Percentiles rank a stretch among this genome's conserved stretches.
These are phyloP conservation scores for Pelargonium fulgidum DNA, from an alignment of 441 rosid genomes.

Conservation along the genomic window DNA sequence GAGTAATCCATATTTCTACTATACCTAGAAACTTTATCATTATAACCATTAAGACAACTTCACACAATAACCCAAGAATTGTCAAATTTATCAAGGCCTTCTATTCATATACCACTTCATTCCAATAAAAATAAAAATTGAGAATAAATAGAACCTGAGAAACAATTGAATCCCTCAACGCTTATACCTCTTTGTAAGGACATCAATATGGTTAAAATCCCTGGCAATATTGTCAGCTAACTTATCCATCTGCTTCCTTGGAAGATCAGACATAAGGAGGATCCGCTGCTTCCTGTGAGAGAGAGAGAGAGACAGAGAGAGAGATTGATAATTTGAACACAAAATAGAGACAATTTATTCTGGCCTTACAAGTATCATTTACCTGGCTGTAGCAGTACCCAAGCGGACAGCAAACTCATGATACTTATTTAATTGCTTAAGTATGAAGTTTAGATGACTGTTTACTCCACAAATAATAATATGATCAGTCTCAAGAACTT, in stretches of 20 bases:
- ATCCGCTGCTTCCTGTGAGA: slow-evolving; percentile 73
- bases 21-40: too few relatives aligned
- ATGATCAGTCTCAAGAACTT: slow-evolving; percentile 88
- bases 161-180: slow-evolving; percentile 8
- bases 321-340: slow-evolving; percentile 1
- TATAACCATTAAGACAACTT: too few relatives aligned
- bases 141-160: neutral
- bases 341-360: slow-evolving; percentile 1
- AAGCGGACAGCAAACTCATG: slow-evolving; percentile 85
- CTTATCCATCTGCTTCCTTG: slow-evolving; percentile 91
- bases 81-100: too few relatives aligned
- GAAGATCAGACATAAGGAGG: slow-evolving; percentile 92
- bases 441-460: slow-evolving; percentile 67
- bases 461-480: slow-evolving; percentile 83
- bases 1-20: too few relatives aligned
- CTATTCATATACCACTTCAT: too few relatives aligned
- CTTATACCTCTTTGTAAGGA: slow-evolving; percentile 78
- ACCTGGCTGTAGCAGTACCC: slow-evolving; percentile 94
- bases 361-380: slow-evolving; percentile 23
- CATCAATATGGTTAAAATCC: slow-evolving; percentile 80
- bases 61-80: too few relatives aligned
- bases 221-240: slow-evolving; percentile 64
- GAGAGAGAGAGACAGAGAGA: neutral
- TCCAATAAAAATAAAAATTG: too few relatives aligned
- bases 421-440: slow-evolving; percentile 82